Evolutionary conservation across 768 basidiomycete species (phyloP), one percentile per base, ranked within the genome.

Genomic region (Chalciporus pseudorubinellus): DNA sequence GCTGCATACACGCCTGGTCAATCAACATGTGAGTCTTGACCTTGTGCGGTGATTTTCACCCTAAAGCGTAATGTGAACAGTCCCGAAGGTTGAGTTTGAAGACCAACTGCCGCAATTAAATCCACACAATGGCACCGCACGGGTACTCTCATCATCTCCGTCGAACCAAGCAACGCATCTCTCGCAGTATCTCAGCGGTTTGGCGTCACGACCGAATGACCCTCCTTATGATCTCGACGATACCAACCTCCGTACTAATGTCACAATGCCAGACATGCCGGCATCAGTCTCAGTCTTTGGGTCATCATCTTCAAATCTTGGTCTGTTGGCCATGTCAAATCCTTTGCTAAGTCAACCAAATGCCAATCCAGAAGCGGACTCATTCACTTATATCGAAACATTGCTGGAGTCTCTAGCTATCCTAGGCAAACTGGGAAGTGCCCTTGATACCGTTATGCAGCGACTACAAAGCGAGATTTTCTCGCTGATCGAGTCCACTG

Each of bases 371-470:
- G 97, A 99, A 71, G 78, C 83, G 10, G 92, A 99, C 65, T 93
- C 92, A 0, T 99, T 97, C 69, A 70, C 83, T 4, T 98, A 98
- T 62, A 86, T 98, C 58, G 97, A 98, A 71, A 89, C 83, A 2
- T 76, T 98, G 6, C 74, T 98, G 8, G 97, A 98, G 68, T 89
- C 94, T n/a, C 75, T 98, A 12, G 87, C 93, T 13, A 86, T 93
- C 2, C 75, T 99, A 13, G 95, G 95, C 7, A 89, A 90, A 63
- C 77, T 98, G 3, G 92, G 91, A 3, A 82, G 74, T 48, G 90
- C 85, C 6, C 73, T 98, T 14, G 97, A 99, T 60, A 82, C 77
- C 44, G 75, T 98, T 40, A 75, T 84, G 6, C 94, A 98, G 66
- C 82, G 94, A 45, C 72, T 97, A 3, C 82, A 89, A 2, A 74